Evolutionary conservation across 352 stramenopile genomes (phyloP).

Genomic region (Phytophthora gonapodyides): DNA sequence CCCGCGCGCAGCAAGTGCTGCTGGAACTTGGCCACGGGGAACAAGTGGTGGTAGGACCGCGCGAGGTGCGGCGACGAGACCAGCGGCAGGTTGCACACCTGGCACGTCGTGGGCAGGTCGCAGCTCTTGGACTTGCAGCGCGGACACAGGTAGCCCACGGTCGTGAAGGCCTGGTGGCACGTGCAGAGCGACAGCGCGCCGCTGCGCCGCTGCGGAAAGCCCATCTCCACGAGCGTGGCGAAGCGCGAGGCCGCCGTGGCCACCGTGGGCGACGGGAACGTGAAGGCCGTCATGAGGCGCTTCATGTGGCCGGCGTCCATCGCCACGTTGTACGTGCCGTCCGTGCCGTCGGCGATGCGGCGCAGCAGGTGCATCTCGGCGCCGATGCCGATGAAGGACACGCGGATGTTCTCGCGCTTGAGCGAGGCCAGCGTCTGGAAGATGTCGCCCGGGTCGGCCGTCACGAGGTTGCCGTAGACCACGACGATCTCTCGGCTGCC

Average conservation of each 20-base stretch:
- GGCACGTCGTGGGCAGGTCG: conserved; percentile 95
- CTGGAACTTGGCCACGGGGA: conserved; percentile 95
- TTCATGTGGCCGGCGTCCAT: conserved; percentile 93
- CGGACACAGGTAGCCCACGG: conserved; percentile 94
- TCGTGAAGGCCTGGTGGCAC: conserved; percentile 87
- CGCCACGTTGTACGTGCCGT: conserved; percentile 94
- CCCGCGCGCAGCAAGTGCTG: conserved; percentile 58
- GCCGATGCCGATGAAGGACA: conserved; percentile 93
- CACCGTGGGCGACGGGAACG: conserved; percentile 92
- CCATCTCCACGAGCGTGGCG: conserved; percentile 86
- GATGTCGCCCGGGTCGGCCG: conserved; percentile 96
- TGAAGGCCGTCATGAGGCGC: conserved; percentile 93
- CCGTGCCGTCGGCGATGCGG: conserved; percentile 90
- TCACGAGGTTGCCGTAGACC: conserved; percentile 94
- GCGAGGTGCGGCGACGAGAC: conserved; percentile 97
- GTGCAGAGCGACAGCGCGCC: conserved; percentile 83
- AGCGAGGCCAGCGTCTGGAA: conserved; percentile 93
- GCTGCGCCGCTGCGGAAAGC: conserved; percentile 76
- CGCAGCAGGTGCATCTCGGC: conserved; percentile 93
- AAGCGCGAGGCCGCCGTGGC: conserved; percentile 69
- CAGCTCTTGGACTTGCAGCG: conserved; percentile 94
- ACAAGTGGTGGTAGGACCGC: conserved; percentile 98
- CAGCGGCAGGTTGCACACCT: conserved; percentile 97
- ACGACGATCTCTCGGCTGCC: conserved; percentile 93
- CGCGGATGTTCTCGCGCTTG: conserved; percentile 90